A percentile compares a stretch with the other conserved stretches of the same genome.
Conservation (phyloP, 768 basidiomycete genomes). For the Rhodosporidiobolus odoratus region DNA sequence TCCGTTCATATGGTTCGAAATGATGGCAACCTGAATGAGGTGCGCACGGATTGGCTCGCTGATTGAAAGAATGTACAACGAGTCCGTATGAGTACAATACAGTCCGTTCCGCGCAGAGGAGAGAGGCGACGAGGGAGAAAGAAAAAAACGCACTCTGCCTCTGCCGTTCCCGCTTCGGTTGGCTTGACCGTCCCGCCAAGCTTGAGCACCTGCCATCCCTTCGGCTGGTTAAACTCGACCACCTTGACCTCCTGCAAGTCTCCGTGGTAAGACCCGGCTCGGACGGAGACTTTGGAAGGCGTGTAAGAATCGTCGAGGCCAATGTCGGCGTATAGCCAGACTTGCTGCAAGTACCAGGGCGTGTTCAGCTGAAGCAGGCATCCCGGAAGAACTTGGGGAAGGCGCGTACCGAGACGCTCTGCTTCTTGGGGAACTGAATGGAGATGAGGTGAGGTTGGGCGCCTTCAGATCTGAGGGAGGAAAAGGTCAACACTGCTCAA, state of each 20-base stretch:
- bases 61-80: too few species aligned
- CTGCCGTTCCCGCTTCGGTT: constrained; percentile 60
- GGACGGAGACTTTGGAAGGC: constrained; percentile 79
- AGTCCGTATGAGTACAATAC: background rate
- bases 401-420: constrained; percentile 70
- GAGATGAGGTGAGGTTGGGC: constrained; percentile 96
- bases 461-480: constrained; percentile 59
- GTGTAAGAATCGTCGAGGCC: constrained; percentile 93
- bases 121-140: background rate
- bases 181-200: constrained; percentile 59
- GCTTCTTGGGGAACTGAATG: constrained; percentile 82
- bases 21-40: constrained; percentile 79
- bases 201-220: constrained; percentile 87
- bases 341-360: constrained; percentile 56
- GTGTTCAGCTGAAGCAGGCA: background rate
- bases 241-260: constrained; percentile 76
- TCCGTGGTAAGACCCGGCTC: constrained; percentile 82
- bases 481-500: background rate
- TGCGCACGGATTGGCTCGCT: constrained; percentile 86
- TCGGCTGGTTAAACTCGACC: constrained; percentile 79
- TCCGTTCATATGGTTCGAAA: constrained; percentile 94
- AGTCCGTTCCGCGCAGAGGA: constrained; percentile 6
- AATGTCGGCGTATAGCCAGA: constrained; percentile 75
- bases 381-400: background rate
- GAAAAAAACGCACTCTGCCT: constrained; percentile 60